Conservation (phyloP, 177 flowering plant genomes). For the Vitis hybrid region DNA sequence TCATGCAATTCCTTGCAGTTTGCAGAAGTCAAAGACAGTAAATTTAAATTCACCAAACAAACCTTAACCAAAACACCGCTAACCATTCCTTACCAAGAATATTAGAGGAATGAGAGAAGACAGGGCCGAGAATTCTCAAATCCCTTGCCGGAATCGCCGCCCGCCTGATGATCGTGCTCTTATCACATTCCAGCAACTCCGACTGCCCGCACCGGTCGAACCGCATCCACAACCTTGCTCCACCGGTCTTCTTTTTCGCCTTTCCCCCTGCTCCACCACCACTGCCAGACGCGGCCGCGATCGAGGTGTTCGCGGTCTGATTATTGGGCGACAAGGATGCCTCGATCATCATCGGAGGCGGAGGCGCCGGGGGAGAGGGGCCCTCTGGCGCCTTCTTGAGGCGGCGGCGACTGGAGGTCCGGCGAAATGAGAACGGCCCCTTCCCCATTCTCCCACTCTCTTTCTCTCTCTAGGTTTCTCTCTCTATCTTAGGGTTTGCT, state of each 20-base stretch:
- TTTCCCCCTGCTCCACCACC: conserved; percentile 20
- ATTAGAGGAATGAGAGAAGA: conserved; percentile 88
- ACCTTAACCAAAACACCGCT: background rate
- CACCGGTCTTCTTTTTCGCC: conserved; percentile 81
- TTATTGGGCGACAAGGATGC: conserved; percentile 9
- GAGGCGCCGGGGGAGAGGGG: background rate
- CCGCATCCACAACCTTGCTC: conserved; percentile 83
- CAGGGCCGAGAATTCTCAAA: conserved; percentile 91
- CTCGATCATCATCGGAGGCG: background rate
- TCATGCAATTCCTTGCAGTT: no score
- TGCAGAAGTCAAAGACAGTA: background rate
- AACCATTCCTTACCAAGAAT: conserved; percentile 63
- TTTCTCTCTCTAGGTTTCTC: background rate
- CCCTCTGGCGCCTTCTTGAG: conserved; percentile 4
- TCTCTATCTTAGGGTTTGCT: background rate
- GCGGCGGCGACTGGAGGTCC: conserved; percentile 14
- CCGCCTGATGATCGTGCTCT: conserved; percentile 62
- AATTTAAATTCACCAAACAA: background rate
- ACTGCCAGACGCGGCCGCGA: background rate
- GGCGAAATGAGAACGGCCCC: conserved; percentile 22
- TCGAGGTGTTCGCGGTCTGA: background rate
- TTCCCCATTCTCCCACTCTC: conserved; percentile 28
- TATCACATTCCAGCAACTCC: conserved; percentile 81
- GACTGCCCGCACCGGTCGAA: conserved; percentile 63
- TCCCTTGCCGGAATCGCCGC: conserved; percentile 84